Conservation (phyloP, 805 yeast species). For the Kodamaea restingae region DNA sequence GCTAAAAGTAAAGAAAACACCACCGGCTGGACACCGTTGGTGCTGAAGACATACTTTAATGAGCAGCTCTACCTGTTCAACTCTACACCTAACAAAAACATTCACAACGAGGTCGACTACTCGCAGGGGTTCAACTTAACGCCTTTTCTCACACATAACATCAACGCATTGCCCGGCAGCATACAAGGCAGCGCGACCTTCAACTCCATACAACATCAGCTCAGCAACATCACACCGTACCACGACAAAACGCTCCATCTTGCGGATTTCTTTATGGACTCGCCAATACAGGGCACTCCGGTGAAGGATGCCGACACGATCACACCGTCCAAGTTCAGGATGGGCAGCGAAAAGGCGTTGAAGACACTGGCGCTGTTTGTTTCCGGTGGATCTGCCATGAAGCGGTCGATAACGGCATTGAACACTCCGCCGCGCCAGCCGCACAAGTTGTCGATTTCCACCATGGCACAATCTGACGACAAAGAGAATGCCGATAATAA, state of each 20-base stretch:
- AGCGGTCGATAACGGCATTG: slow-evolving; percentile 32
- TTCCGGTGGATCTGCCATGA: slow-evolving; percentile 19
- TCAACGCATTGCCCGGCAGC: slow-evolving; percentile 16
- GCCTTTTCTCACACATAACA: slow-evolving; percentile 37
- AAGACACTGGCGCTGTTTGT: slow-evolving; percentile 8
- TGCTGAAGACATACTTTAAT: slow-evolving; percentile 33
- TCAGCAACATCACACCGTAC: slow-evolving; percentile 38
- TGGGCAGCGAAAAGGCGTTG: slow-evolving; percentile 17
- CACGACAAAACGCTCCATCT: slow-evolving; percentile 40
- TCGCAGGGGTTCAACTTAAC: slow-evolving; percentile 37
- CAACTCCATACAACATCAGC: slow-evolving; percentile 18
- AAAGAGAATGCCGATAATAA: slow-evolving; percentile 11
- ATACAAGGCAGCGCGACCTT: slow-evolving; percentile 12
- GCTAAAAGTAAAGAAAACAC: slow-evolving; percentile 2
- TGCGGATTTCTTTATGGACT: slow-evolving; percentile 42
- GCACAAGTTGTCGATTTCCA: slow-evolving; percentile 23
- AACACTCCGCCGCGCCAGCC: slow-evolving; percentile 39
- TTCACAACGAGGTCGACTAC: slow-evolving; percentile 21
- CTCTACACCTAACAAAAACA: slow-evolving; percentile 35
- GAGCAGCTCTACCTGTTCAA: slow-evolving; percentile 32
- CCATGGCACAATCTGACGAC: slow-evolving; percentile 15
- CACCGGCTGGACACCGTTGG: slow-evolving; percentile 43
- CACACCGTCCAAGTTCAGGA: slow-evolving; percentile 37
- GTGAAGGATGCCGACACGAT: slow-evolving; percentile 30
- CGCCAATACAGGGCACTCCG: slow-evolving; percentile 38